Conservation (phyloP, 495 filamentous ascomycete genomes). For the Aspergillus hancockii region DNA sequence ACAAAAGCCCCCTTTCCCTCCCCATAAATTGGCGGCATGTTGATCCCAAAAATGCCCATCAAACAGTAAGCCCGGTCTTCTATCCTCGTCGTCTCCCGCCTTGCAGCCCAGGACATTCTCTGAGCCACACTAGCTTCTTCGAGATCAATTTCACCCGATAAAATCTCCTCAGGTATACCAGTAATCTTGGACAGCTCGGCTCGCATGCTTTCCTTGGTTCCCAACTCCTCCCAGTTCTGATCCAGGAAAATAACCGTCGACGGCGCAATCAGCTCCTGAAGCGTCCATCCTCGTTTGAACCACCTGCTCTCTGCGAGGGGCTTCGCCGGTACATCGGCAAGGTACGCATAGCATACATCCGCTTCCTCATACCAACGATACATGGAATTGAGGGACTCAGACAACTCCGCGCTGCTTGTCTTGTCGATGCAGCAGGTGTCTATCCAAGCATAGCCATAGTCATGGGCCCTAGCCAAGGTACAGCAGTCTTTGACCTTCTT, state of each 20-base stretch:
- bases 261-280: constrained; percentile 40
- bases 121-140: constrained; percentile 7
- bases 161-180: constrained; percentile 11
- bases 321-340: constrained; percentile 26
- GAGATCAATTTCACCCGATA: constrained; percentile 7
- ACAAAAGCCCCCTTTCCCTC: constrained; percentile 35
- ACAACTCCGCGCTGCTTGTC: constrained; percentile 38
- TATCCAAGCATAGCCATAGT: constrained; percentile 16
- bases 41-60: constrained; percentile 6
- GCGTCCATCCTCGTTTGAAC: constrained; percentile 43
- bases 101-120: constrained; percentile 8
- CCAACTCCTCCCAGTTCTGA: constrained; percentile 22
- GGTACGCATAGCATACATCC: constrained; percentile 34
- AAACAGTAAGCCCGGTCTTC: constrained; percentile 5
- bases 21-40: constrained; percentile 34
- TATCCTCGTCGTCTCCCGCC: not conserved
- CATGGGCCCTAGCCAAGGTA: not conserved
- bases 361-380: constrained; percentile 38
- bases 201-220: constrained; percentile 19
- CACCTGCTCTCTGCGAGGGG: constrained; percentile 22
- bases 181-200: constrained; percentile 20
- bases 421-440: constrained; percentile 45
- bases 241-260: constrained; percentile 22
- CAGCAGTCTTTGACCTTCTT: constrained; percentile 1
- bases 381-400: constrained; percentile 51